Evolutionary conservation across 345 rosid genomes (phyloP).

Genomic region (Eucalyptus sp.): DNA sequence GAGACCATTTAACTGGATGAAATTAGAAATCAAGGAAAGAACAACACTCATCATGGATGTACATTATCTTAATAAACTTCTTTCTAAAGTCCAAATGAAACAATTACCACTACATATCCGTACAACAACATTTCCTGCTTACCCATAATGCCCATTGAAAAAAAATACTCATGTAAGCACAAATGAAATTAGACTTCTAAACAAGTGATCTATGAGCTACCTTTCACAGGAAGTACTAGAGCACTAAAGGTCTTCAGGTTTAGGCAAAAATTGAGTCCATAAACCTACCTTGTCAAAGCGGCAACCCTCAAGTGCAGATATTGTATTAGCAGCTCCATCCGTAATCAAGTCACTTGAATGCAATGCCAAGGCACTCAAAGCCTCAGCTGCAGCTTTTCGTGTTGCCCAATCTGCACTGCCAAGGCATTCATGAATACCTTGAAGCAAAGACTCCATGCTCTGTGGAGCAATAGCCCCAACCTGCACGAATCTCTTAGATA

Average conservation of each 20-base stretch:
- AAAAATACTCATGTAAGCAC: neutral
- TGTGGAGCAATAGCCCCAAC: conserved; percentile 88
- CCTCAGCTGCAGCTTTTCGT: conserved; percentile 95
- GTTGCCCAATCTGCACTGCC: conserved; percentile 96
- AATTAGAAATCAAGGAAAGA: neutral
- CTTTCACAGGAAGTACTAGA: neutral
- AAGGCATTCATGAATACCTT: conserved; percentile 79
- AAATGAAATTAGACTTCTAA: neutral
- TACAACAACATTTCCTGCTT: neutral
- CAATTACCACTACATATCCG: neutral
- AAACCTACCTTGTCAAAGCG: conserved; percentile 87
- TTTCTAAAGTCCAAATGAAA: neutral
- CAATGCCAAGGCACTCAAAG: conserved; percentile 59
- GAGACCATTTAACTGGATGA: neutral
- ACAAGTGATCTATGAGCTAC: neutral
- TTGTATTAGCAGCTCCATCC: conserved; percentile 55
- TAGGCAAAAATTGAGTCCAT: neutral
- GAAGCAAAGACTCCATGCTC: conserved; percentile 67
- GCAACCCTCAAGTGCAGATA: conserved; percentile 63
- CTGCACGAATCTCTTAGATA: conserved; percentile 21
- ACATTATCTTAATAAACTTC: neutral
- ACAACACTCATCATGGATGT: neutral
- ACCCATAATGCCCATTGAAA: neutral
- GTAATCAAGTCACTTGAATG: conserved; percentile 66
- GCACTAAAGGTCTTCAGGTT: neutral